phyloP scores from a whole-genome alignment of 768 basidiomycete genomes.

The Collybiopsis luxurians region DNA sequence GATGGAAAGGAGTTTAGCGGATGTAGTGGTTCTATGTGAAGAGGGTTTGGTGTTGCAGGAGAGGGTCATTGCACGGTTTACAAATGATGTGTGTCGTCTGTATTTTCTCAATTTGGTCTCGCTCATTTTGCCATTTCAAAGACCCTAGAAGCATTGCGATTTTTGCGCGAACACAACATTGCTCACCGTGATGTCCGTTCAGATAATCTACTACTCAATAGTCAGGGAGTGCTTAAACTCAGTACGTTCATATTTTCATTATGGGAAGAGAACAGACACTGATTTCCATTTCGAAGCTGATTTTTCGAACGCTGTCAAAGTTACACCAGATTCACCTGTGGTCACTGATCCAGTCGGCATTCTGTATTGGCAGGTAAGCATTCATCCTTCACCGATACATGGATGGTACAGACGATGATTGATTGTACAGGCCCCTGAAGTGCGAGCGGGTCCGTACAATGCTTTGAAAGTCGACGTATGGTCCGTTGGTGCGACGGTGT shows the following conservation, averaged over 20 bases:
- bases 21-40: slow-evolving; percentile 63
- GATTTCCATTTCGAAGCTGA: slow-evolving; percentile 48
- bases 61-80: slow-evolving; percentile 68
- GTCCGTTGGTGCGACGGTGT: slow-evolving; percentile 81
- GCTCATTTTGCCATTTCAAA: slow-evolving; percentile 22
- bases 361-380: slow-evolving; percentile 71
- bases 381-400: background rate
- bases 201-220: slow-evolving; percentile 76
- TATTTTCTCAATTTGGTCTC: slow-evolving; percentile 1
- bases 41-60: slow-evolving; percentile 67
- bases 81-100: slow-evolving; percentile 61
- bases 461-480: slow-evolving; percentile 75
- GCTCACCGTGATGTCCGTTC: slow-evolving; percentile 85
- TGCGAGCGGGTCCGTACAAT: slow-evolving; percentile 68
- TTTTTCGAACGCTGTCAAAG: slow-evolving; percentile 73
- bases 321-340: slow-evolving; percentile 48
- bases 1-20: slow-evolving; percentile 86
- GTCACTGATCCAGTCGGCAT: slow-evolving; percentile 66
- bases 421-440: slow-evolving; percentile 58
- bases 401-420: background rate
- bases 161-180: slow-evolving; percentile 60
- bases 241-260: slow-evolving; percentile 39
- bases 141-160: slow-evolving; percentile 66
- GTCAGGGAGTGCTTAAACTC: slow-evolving; percentile 68
- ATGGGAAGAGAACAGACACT: background rate